These are phyloP conservation scores for Carex sylvatica DNA, from an alignment of 202 grass and related monocot species.

Conservation along the genomic window DNA sequence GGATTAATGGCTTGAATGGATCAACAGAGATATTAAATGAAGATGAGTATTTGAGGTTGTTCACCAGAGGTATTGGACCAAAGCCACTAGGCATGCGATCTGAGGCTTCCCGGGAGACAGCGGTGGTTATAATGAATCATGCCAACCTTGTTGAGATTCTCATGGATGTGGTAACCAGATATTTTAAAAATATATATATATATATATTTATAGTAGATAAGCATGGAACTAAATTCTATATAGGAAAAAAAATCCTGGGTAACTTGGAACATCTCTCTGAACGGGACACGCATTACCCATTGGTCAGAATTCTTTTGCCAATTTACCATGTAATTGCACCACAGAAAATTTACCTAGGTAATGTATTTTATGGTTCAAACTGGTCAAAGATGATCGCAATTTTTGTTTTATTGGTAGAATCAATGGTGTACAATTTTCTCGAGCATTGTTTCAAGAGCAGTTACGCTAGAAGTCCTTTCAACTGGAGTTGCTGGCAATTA, in stretches of 20 bases:
- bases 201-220: neutral
- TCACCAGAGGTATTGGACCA: conserved; percentile 65
- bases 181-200: too few species aligned
- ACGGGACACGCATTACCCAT: neutral
- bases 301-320: neutral
- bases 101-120: conserved; percentile 64
- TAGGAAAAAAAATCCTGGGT: neutral
- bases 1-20: conserved; percentile 28
- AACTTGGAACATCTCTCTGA: neutral
- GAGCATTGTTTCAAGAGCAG: conserved; percentile 67
- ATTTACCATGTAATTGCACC: neutral
- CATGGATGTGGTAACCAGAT: conserved; percentile 84
- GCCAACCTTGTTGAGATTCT: conserved; percentile 77
- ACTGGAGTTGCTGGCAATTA: conserved; percentile 87
- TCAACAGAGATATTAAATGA: conserved; percentile 50
- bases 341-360: neutral
- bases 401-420: conserved; percentile 34
- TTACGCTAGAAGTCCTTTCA: conserved; percentile 68
- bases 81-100: conserved; percentile 61
- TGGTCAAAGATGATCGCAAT: neutral
- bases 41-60: conserved; percentile 64
- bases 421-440: conserved; percentile 87
- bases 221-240: neutral
- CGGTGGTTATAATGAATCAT: conserved; percentile 86
- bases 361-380: neutral